These are phyloP conservation scores for Maudiozyma pseudohumilis DNA, from an alignment of 805 yeast species.

Conservation along the genomic window DNA sequence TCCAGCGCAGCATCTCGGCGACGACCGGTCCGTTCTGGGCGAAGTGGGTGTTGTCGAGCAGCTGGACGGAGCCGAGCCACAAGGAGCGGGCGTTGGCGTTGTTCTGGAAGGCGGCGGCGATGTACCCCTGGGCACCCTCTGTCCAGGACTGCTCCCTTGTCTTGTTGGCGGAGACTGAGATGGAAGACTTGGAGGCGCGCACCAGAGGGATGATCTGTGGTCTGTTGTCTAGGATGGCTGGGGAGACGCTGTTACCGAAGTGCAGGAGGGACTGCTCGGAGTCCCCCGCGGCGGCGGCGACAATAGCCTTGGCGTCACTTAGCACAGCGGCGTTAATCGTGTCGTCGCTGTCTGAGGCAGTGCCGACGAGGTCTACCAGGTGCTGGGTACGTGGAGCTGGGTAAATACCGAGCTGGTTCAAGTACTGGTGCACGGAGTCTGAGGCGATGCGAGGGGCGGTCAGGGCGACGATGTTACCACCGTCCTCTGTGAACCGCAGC, in stretches of 20 bases:
- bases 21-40: slow-evolving; percentile 33
- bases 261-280: slow-evolving; percentile 11
- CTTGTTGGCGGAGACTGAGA: slow-evolving; percentile 42
- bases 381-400: slow-evolving; percentile 69
- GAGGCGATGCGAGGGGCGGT: slow-evolving; percentile 45
- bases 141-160: slow-evolving; percentile 66
- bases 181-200: slow-evolving; percentile 55
- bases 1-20: slow-evolving; percentile 54
- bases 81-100: slow-evolving; percentile 64
- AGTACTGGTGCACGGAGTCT: slow-evolving; percentile 54
- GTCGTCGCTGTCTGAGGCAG: slow-evolving; percentile 4
- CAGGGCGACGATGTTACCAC: slow-evolving; percentile 68
- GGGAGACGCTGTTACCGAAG: slow-evolving; percentile 40
- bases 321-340: slow-evolving; percentile 11
- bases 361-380: slow-evolving; percentile 55
- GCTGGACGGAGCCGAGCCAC: slow-evolving; percentile 68
- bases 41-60: slow-evolving; percentile 36
- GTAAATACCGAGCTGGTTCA: slow-evolving; percentile 72
- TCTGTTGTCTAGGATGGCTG: slow-evolving; percentile 62
- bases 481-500: slow-evolving; percentile 47
- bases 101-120: slow-evolving; percentile 73
- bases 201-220: slow-evolving; percentile 62
- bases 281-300: slow-evolving; percentile 1
- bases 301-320: slow-evolving; percentile 4
- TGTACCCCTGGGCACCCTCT: slow-evolving; percentile 66